Conservation (phyloP, 2,329 filamentous ascomycete genomes). For the Cordyceps fumosorosea region DNA sequence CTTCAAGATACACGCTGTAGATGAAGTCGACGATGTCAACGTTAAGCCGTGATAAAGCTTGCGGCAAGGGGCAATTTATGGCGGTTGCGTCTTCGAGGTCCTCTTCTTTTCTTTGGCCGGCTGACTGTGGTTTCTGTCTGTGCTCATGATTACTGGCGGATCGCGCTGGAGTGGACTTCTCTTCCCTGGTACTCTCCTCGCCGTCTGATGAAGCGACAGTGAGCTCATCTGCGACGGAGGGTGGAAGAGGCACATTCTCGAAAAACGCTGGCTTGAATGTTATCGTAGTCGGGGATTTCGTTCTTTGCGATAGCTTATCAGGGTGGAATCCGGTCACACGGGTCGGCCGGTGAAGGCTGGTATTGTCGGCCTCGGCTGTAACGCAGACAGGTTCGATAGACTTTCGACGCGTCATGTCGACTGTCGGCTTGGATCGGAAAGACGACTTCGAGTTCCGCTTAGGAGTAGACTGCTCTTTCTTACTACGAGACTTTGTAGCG, state of each 20-base stretch:
- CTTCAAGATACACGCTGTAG: conserved; percentile 53
- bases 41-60: conserved; percentile 48
- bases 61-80: conserved; percentile 40
- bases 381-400: conserved; percentile 13
- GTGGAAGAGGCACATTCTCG: conserved; percentile 27
- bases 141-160: neutral
- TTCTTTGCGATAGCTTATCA: conserved; percentile 28
- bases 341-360: conserved; percentile 24
- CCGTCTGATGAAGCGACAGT: conserved; percentile 17
- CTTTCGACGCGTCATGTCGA: conserved; percentile 13
- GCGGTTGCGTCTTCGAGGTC: conserved; percentile 20
- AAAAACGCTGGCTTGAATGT: conserved; percentile 32
- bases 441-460: conserved; percentile 18
- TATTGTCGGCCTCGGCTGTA: conserved; percentile 21
- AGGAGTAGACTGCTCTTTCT: neutral
- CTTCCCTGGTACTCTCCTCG: conserved; percentile 12
- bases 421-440: conserved; percentile 15
- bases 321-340: conserved; percentile 24
- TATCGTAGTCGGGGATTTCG: conserved; percentile 16
- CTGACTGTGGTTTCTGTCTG: neutral
- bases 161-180: neutral
- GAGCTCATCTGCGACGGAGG: conserved; percentile 19
- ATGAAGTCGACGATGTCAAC: conserved; percentile 53
- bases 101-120: conserved; percentile 12
- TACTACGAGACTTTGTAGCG: neutral